Evolutionary conservation across 2,329 filamentous ascomycete genomes (phyloP), one percentile per base, ranked within the genome.

Genomic region (Sclerotinia sclerotiorum): DNA sequence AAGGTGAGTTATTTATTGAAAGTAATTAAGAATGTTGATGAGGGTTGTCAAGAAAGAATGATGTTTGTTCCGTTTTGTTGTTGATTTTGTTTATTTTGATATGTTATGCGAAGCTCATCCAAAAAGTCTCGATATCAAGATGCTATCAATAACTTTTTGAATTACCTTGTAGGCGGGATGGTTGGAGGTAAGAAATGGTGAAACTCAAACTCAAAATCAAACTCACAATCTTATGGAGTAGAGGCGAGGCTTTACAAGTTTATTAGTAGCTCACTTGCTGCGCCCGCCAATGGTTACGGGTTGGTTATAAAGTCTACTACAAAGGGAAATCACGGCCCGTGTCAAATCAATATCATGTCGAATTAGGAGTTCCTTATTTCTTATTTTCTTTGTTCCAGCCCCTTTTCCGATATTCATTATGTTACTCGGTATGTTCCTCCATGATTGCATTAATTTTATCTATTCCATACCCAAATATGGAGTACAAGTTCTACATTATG

Each of bases 11-110:
- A 35, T 62, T 24, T 35, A 35, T 62, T 24, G 58, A 24, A 35
- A 21, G 7, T n/a, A 29, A 49, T 48, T 56, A 57, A 64, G 29
- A 48, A 68, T 68, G 51, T 56, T 64, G 49, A 72, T 66, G 27
- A 57, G 71, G 70, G 68, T 57, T 68, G n/a, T 42, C 60, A 15
- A 65, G 57, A 44, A 65, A 48, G 52, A 65, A 57, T 24, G 52
- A 24, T 27, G 21, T 48, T 21, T 13, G 46, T 42, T 29, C 48
- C 35, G 39, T 39, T 39, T 39, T 39, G 39, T 27, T 52, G 29
- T 61, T 61, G 29, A n/a, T 35, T 58, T 42, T 61, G 44, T 52
- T 61, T 35, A 13, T 42, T 39, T n/a, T 27, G 27, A 13, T 24
- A 13, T 24, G n/a, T 60, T 62, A 51, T 62, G 29, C 44, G 60